Percentiles rank a stretch among this genome's conserved stretches.
Evolutionary conservation across 805 yeast species (phyloP).

Genomic region (Metschnikowia continentalis): DNA sequence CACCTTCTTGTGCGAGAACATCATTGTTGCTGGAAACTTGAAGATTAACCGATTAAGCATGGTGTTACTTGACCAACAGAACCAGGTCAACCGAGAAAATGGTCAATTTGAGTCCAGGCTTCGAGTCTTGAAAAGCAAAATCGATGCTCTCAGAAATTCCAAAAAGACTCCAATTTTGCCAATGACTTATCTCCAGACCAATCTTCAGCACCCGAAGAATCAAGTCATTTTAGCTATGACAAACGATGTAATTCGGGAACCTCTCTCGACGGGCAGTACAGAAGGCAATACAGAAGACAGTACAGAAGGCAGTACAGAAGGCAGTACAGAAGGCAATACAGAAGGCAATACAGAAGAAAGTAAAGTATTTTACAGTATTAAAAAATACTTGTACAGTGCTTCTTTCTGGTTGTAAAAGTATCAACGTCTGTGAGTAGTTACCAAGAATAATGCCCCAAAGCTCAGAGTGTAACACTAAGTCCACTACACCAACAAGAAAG

Average conservation of each 20-base stretch:
- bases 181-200: not conserved
- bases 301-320: too few species aligned
- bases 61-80: conserved; percentile 48
- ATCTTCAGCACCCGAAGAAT: not conserved
- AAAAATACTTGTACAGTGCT: too few species aligned
- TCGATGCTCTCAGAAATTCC: conserved; percentile 14
- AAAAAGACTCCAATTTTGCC: conserved; percentile 11
- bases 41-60: conserved; percentile 53
- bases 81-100: conserved; percentile 45
- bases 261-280: not conserved
- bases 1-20: conserved; percentile 53
- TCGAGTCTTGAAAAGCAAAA: conserved; percentile 14
- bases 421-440: too few species aligned
- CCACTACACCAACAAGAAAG: too few species aligned
- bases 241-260: not conserved
- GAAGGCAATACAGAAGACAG: too few species aligned
- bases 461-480: too few species aligned
- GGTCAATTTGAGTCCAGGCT: conserved; percentile 46
- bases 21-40: conserved; percentile 53
- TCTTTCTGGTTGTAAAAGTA: too few species aligned
- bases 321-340: too few species aligned
- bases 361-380: too few species aligned
- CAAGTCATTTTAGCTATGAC: not conserved
- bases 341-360: too few species aligned
- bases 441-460: too few species aligned